A percentile compares a stretch with the other conserved stretches of the same genome.
Evolutionary conservation across 768 basidiomycete genomes (phyloP).

Genomic region (Pulveroboletus sp.): DNA sequence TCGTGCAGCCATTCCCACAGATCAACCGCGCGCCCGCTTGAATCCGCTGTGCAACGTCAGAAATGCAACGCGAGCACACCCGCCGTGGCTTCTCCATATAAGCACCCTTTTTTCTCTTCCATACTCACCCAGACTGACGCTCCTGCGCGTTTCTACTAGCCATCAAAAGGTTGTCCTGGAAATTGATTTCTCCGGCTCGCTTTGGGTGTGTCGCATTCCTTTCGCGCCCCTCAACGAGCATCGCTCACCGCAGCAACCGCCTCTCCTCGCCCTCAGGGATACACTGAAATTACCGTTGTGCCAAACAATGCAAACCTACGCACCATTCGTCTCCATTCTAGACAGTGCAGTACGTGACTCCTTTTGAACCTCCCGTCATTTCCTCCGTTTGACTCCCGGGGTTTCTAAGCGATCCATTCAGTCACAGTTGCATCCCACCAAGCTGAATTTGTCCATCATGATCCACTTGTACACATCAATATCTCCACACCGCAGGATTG

Average conservation of each 20-base stretch:
- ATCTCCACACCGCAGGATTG: conserved; percentile 71
- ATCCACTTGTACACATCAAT: conserved; percentile 64
- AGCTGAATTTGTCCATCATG: conserved; percentile 75
- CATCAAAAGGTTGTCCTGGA: conserved; percentile 95
- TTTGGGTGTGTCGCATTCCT: conserved; percentile 58
- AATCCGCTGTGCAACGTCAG: conserved; percentile 17
- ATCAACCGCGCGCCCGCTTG: not conserved
- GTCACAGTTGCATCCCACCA: conserved; percentile 67
- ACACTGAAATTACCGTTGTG: conserved; percentile 86
- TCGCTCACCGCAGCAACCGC: conserved; percentile 19
- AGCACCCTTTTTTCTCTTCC: conserved; percentile 41
- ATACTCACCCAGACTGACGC: conserved; percentile 39
- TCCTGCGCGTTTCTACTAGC: conserved; percentile 63
- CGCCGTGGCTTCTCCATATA: conserved; percentile 89
- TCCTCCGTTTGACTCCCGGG: conserved; percentile 20
- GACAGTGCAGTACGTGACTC: conserved; percentile 71
- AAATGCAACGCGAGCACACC: conserved; percentile 69
- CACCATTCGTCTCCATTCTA: conserved; percentile 83
- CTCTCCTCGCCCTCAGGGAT: conserved; percentile 52
- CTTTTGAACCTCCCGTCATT: conserved; percentile 8
- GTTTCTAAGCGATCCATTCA: conserved; percentile 56
- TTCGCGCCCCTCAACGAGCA: conserved; percentile 13
- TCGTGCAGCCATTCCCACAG: not conserved
- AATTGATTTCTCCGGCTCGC: conserved; percentile 83
- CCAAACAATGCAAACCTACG: conserved; percentile 76